Percentiles rank a stretch among this genome's conserved stretches.
phyloP scores from a whole-genome alignment of 2,329 filamentous ascomycete species.

The Trichophyton equinum region DNA sequence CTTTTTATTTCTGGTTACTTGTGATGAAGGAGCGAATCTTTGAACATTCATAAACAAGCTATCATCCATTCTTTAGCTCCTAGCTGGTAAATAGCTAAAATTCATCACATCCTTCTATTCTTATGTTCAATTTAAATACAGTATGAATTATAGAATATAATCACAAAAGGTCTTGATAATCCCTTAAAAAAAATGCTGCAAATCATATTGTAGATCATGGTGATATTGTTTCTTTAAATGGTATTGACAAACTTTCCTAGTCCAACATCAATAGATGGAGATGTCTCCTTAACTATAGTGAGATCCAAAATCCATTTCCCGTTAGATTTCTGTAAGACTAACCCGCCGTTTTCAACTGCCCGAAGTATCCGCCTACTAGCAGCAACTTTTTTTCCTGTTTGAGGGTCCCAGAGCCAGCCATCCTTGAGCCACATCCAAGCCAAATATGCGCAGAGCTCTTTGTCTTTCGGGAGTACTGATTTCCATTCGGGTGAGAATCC shows the following conservation, averaged over 20 bases:
- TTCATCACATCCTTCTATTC: neutral
- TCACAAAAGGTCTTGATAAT: too few relatives aligned
- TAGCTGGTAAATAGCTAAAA: neutral
- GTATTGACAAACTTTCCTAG: neutral
- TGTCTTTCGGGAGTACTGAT: conserved; percentile 68
- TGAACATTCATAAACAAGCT: neutral
- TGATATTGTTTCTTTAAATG: neutral
- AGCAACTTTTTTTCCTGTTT: conserved; percentile 44
- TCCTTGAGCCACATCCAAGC: conserved; percentile 88
- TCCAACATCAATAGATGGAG: neutral
- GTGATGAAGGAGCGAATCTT: neutral
- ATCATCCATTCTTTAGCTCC: neutral
- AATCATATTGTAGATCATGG: too few relatives aligned
- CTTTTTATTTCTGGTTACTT: neutral
- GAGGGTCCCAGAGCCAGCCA: conserved; percentile 67
- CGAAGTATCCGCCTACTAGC: conserved; percentile 29
- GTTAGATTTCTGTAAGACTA: conserved; percentile 29
- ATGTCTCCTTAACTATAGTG: neutral
- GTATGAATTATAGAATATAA: too few relatives aligned
- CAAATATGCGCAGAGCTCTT: conserved; percentile 76
- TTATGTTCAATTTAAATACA: neutral
- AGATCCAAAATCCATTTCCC: conserved; percentile 27
- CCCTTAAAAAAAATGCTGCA: too few relatives aligned
- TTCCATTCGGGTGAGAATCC: conserved; percentile 80
- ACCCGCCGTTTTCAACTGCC: conserved; percentile 28